Base-by-base conservation (phyloP, 1,284 basidiomycete species). In the Trichosporon sp. region DNA sequence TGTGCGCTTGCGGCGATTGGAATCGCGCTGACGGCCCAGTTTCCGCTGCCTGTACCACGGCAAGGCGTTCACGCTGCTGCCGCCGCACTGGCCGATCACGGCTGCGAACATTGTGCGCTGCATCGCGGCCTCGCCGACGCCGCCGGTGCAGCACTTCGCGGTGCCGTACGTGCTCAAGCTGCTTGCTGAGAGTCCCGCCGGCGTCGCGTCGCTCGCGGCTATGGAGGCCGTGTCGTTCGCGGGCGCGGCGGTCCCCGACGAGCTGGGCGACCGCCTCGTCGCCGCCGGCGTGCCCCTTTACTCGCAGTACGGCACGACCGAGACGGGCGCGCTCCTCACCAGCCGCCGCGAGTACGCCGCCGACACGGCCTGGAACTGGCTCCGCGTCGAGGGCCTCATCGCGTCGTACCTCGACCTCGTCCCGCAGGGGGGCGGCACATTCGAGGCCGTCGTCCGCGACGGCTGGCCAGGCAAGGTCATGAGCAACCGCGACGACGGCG, bases 281-380 rank as follows among this genome's bases (percentile, higher is more conserved):
- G 73, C 74, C 0, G 81, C 85, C 25, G 87, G 87, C 1, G 85
- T 89, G 3, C 86, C 84, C 23, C 83, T 90, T 6, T 84, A 88
- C 29, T 86, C 87, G 12, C 83, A 86, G 42, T 87, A 87, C 73
- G 88, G 89, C 2, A 84, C 85, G 65, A 86, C 82, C 0, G 78
- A 80, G 66, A 80, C 79, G 9, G 81, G 81, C 35, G 76, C 77
- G 2, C 72, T 78, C 79, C 83, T 76, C 78, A 85, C 69, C 77
- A 89, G 69, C 81, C 88, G 84, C 85, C 86, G 74, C 53, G 88
- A 87, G 71, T 79, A 71, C 65, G 77, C 75, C 0, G 78, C 70
- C 5, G 89, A 90, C 81, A 87, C 87, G 72, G 85, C 78, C 23
- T 90, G 89, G 89, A 88, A 87, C 74, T 89, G 86, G 83, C 79